These are phyloP conservation scores for Nitzschia sp. DNA, from an alignment of 108 stramenopile genomes.

Conservation along the genomic window DNA sequence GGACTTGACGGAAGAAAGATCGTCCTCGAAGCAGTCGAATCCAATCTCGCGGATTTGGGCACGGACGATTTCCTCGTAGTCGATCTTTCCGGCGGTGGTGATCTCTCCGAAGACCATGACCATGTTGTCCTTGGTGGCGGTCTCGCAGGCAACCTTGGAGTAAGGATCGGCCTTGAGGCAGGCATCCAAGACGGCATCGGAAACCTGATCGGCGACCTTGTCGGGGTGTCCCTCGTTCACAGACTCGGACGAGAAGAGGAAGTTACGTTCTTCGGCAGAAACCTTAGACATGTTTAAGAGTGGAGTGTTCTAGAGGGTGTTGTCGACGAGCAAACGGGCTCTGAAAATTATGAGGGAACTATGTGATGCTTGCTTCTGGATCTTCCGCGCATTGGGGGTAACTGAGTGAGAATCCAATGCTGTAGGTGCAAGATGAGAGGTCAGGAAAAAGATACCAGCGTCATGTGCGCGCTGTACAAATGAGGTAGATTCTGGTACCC, in stretches of 20 bases:
- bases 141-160: slow-evolving; percentile 97
- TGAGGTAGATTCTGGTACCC: no score
- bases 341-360: no score
- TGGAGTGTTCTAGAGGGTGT: no score
- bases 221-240: slow-evolving; percentile 98
- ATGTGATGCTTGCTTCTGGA: no score
- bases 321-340: no score
- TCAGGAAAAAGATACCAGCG: no score
- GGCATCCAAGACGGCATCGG: slow-evolving; percentile 96
- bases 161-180: slow-evolving; percentile 92
- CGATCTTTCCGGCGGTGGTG: slow-evolving; percentile 92
- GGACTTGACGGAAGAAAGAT: slow-evolving; percentile 70
- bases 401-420: no score
- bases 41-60: slow-evolving; percentile 96
- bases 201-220: slow-evolving; percentile 94
- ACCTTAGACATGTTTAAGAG: slow-evolving; percentile 17
- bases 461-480: no score
- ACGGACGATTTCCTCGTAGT: slow-evolving; percentile 96
- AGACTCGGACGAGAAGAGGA: slow-evolving; percentile 90
- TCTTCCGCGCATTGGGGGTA: no score
- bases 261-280: slow-evolving; percentile 68
- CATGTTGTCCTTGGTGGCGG: slow-evolving; percentile 99
- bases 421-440: no score
- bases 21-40: slow-evolving; percentile 86
- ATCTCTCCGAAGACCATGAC: slow-evolving; percentile 99